Base-by-base conservation (phyloP, 228 moss, liverwort and hornwort species). In the Sphagnum magellanicum region DNA sequence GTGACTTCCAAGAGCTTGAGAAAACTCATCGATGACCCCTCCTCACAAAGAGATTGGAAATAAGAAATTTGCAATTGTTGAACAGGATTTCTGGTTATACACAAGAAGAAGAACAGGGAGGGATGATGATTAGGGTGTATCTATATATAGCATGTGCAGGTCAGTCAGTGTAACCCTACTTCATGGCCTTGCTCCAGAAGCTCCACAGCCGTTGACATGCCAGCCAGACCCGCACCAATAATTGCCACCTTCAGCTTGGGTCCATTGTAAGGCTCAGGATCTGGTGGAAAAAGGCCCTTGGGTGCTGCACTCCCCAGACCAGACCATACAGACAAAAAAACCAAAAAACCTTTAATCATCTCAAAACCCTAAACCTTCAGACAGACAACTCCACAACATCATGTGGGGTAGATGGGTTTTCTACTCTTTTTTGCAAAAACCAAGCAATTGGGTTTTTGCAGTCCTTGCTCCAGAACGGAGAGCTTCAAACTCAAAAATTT, bases 161-260 rank as follows among this genome's bases (percentile, higher is more conserved):
- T 32, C 32, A 32, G 32, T 32, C 32, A 32, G 32, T 32, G 32
- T 32, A 32, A 53, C 48, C 49, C 48, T 13, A 92, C 94, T 90
- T 95, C 95, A 50, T 95, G 95, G n/a, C 95, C 95, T 73, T 95
- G 95, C 51, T 95, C 95, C 53, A 95, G 85, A 75, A 95, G 92
- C 76, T 95, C 95, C 53, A 95, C 89, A 32, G 95, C 95, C 3
- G 95, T 91, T 0, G 95, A 95, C 95, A 95, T 92, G 74, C 92
- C 95, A 51, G 95, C 92, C 51, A 95, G 90, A 10, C 95, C 95
- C 14, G 87, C 85, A 60, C 95, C 95, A 48, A 95, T 80, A 46
- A 95, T 89, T 17, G 92, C 95, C 51, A 95, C 90, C 70, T 89
- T 95, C 53, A 95, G 79, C 78, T 92, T 95, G 3, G 90, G 95